Evolutionary conservation across 352 stramenopile genomes (phyloP), one percentile per base, ranked within the genome.

Genomic region (Pythium plurisporium): DNA sequence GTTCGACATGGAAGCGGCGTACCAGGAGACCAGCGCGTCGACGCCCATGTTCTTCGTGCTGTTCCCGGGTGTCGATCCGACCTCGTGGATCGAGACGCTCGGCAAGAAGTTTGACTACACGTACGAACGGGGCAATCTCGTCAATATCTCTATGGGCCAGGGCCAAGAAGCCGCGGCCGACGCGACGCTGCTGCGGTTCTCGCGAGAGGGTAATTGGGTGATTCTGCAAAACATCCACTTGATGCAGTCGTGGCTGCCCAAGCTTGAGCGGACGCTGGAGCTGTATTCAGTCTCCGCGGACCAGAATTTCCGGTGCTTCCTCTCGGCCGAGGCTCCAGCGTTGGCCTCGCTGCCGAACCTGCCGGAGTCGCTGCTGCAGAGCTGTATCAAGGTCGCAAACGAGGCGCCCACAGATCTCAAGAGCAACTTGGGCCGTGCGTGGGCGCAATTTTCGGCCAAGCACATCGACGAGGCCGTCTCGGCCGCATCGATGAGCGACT

Each of bases 1-100:
- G 11, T 96, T 96, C 56, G 85, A 95, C 50, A 82, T 94, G 72
- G 83, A 94, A 42, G 67, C 77, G 20, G 67, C 82, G 26, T 96
- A 96, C 62, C 79, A 93, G 55, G 87, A 96, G 68, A 95, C 80
- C 6, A 95, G 82, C 20, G 84, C 88, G 8, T 94, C 87, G 12
- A 97, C 89, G 17, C 91, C 89, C 2, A 95, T 96, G 74, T 88
- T 97, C 49, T 97, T 97, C 49, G 80, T 97, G 33, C 62, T 97
- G 4, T 97, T 96, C 65, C 87, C 90, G 7, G 90, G 89, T n/a
- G 89, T 97, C 5, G 90, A 97, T 55, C 82, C 82, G 38, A 92
- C 80, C 0, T 79, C 77, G 23, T 80, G 82, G 80, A 79, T 97
- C 38, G 90, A 97, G 55, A 67, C 69, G 14, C 79, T 97, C 9